Base-by-base conservation (phyloP, 768 basidiomycete species). In the Lactarius trivialis region DNA sequence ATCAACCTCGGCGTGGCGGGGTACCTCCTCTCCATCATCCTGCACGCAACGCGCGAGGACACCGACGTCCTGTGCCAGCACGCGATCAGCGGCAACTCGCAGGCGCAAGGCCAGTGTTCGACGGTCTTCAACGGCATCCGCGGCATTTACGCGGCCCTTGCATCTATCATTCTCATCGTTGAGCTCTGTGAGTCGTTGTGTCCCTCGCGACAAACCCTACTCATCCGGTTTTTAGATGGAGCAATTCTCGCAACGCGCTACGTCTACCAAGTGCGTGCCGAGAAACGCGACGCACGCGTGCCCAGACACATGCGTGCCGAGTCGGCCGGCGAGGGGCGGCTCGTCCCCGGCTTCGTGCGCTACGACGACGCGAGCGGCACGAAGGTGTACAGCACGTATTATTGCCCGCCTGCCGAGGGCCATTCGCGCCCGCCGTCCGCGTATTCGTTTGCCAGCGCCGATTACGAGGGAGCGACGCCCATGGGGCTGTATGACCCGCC, bases 151-250 rank as follows among this genome's bases (percentile, higher is more conserved):
- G 73, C 79, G 55, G 78, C 70, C 30, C 70, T 83, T 37, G 78
- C 81, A 0, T 67, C 71, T 3, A 45, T 75, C 32, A 71, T 86
- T 24, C 69, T 88, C 41, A 52, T 81, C 28, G 68, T 81, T 45
- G 85, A 86, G 68, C 61, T 85, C 21, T 87, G 86, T 86, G 68
- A 67, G 85, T 76, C 14, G 26, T 48, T 12, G 7, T 6, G n/a
- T 30, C 5, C 24, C 8, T 0, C n/a, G 21, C 41, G 9, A 4
- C n/a, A 8, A 43, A 14, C 30, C 24, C 49, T 12, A 24, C 39
- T 39, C 48, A 49, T n/a, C 17, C 28, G 7, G n/a, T 6, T 1
- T 9, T 11, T 36, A 68, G 68, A 69, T 15, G 51, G 60, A 32
- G 63, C 68, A 1, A 61, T 69, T n/a, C 36, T 69, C 30, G 65